Evolutionary conservation across 441 rosid genomes (phyloP), one percentile per base, ranked within the genome.

Genomic region (Gossypium laxum): DNA sequence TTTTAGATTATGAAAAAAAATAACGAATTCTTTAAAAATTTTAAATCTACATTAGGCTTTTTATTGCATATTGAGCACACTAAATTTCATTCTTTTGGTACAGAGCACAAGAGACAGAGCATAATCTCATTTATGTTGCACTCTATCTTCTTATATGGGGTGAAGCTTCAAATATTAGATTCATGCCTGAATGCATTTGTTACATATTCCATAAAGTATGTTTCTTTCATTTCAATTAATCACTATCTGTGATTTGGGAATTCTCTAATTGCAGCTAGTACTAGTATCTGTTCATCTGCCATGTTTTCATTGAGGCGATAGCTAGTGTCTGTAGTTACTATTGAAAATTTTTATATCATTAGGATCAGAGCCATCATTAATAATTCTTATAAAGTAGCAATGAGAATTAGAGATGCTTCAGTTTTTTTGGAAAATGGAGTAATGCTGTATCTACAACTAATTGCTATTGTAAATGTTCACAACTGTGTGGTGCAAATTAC

Each of bases 131-230:
- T 73, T 95, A 91, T 77, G 82, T 91, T 28, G 87, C 88, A 12
- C 91, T 95, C 54, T 95, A 92, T 82, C 95, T 92, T 82, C 98
- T 95, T 72, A 89, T 95, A 71, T 95, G 99, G 99, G 99, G 99
- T 28, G 99, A 95, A 86, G 99, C 99, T 80, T 95, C 99, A 80
- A 95, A 95, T 79, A 74, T 89, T 67, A 88, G 99, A 8, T 95
- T 95, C 83, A 92, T 95, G 99, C 97, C 99, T 15, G 99, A 95
- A 81, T 95, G 97, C 85, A 78, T 95, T 71, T 95, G 99, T 88
- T 95, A 91, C 85, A 91, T 95, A 67, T 92, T 95, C 82, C 99
- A 95, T 79, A 83, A 83, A 28, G 99, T 92, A 85, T n/a, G 91
- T 72, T 77, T 72, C 34, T 47, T 34, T 4, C 5, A 34, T 52